Evolutionary conservation across 441 rosid species (phyloP).

Genomic region (Gossypium gossypioides): DNA sequence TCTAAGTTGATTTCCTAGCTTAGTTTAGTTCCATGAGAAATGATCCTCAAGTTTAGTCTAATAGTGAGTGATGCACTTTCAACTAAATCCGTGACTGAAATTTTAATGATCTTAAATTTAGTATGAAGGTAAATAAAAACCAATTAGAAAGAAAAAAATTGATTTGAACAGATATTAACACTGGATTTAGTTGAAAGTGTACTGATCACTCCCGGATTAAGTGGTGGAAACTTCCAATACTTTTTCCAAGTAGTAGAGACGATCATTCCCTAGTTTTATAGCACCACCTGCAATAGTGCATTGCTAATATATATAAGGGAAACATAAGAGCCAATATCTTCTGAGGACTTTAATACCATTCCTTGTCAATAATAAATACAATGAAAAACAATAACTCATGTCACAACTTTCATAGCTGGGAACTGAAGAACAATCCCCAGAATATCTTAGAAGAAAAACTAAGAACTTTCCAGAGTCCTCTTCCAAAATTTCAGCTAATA

Average conservation of each 20-base stretch:
- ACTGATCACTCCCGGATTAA: background rate
- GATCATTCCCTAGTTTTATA: background rate
- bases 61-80: background rate
- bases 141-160: no score
- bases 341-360: no score
- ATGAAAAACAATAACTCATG: no score
- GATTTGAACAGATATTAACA: no score
- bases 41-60: background rate
- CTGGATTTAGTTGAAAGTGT: background rate
- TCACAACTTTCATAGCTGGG: no score
- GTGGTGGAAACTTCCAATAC: background rate
- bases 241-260: background rate
- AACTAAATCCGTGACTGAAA: background rate
- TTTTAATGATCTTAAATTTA: background rate
- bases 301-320: no score
- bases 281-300: no score
- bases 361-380: no score
- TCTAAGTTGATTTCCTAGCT: background rate
- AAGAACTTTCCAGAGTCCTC: background rate
- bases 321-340: no score
- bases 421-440: no score
- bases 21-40: background rate
- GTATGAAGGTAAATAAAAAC: background rate
- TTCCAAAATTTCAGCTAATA: background rate
- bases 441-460: background rate